These are phyloP conservation scores for Aspergillus sp. DNA, from an alignment of 2,329 filamentous ascomycete genomes.

Conservation along the genomic window DNA sequence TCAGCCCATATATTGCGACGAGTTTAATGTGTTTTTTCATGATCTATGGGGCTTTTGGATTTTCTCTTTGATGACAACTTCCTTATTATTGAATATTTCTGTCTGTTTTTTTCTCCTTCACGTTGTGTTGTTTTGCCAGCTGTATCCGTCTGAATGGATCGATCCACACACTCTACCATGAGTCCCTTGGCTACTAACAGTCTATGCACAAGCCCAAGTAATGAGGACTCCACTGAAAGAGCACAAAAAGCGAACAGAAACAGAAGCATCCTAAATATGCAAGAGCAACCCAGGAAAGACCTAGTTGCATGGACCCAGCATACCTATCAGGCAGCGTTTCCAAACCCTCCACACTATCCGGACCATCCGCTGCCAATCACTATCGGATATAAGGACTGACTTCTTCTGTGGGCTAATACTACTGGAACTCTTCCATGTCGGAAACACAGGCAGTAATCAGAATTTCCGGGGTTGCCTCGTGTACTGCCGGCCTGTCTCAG, in stretches of 20 bases:
- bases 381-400: not conserved
- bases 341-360: not conserved
- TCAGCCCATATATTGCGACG: not conserved
- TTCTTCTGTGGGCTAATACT: not conserved
- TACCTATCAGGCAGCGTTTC: not conserved
- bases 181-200: conserved; percentile 5
- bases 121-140: not conserved
- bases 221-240: not conserved
- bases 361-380: not conserved
- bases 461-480: too few relatives aligned
- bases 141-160: conserved; percentile 9
- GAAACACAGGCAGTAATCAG: too few relatives aligned
- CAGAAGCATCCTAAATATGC: not conserved
- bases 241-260: not conserved
- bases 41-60: not conserved
- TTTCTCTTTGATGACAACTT: not conserved
- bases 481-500: not conserved
- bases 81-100: not conserved
- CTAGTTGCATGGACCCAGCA: not conserved
- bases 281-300: not conserved
- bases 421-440: too few relatives aligned
- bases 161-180: not conserved
- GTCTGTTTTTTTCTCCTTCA: not conserved
- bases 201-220: not conserved
- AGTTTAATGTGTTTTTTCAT: not conserved